Evolutionary conservation across 208 protist species (phyloP).

Genomic region (Acanthamoeba lugdunensis): DNA sequence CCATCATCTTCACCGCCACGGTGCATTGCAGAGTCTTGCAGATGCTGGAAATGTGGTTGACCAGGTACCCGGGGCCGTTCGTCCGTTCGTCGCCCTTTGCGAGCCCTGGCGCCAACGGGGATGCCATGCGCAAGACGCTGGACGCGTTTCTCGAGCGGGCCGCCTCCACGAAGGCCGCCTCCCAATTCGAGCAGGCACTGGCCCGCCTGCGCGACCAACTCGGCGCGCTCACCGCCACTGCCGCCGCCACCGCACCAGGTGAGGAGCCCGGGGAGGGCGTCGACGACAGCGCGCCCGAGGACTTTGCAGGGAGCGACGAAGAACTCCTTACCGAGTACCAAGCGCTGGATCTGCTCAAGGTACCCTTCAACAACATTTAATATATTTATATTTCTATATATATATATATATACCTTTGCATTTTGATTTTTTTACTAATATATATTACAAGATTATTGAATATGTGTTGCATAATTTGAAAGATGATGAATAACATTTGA

Average conservation of each 20-base stretch:
- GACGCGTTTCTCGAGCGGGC: neutral
- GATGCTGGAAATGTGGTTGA: conserved; percentile 1
- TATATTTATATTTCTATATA: too few species aligned
- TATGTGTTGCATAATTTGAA: too few species aligned
- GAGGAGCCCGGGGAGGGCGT: neutral
- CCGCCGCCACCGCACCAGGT: too few species aligned
- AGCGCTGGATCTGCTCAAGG: neutral
- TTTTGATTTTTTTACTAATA: too few species aligned
- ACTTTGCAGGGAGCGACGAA: neutral
- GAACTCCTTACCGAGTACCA: neutral
- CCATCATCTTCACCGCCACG: too few species aligned
- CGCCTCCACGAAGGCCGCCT: neutral
- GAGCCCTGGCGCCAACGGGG: neutral
- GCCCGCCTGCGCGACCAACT: neutral
- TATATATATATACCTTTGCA: too few species aligned
- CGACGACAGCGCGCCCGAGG: too few species aligned
- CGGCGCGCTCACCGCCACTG: neutral
- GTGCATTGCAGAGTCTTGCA: neutral
- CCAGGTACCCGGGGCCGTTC: neutral
- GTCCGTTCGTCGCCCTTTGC: neutral
- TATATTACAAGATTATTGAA: too few species aligned
- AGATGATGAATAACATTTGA: neutral
- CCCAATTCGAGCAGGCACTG: neutral
- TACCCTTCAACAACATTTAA: neutral
- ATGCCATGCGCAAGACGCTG: neutral